Evolutionary conservation across 768 basidiomycete species (phyloP), one percentile per base, ranked within the genome.

Genomic region (Lactifluus subvellereus): DNA sequence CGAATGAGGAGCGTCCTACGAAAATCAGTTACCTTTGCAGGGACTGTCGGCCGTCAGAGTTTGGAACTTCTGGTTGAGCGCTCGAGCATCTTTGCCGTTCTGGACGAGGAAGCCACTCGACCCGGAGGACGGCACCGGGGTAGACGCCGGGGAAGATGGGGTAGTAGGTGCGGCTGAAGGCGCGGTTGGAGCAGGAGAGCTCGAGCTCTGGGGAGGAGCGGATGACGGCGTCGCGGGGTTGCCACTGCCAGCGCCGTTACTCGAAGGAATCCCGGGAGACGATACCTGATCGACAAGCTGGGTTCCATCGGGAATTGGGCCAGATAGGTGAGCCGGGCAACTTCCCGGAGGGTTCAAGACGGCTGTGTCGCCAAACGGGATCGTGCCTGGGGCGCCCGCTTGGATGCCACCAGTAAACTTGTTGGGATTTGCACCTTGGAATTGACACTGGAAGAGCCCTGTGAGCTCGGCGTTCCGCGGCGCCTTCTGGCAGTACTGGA

Each of bases 381-480:
- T 80, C 18, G 84, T 85, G 37, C 82, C 84, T 2, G 70, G 38
- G 7, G 65, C 71, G 22, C 84, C 84, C 40, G 78, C 75, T 9
- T 72, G 64, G 50, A 74, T 61, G 47, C 77, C 77, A 43, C 79
- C 78, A 54, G 78, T 78, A 66, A 84, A 84, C 1, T 72, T 75
- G 10, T 66, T 74, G 42, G 74, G 74, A 54, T 82, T 69, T 27
- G 75, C 76, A 57, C 82, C 78, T 65, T 76, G 72, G 72, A 79
- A 84, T 70, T 85, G 84, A 69, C 82, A 84, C 68, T 84, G 83
- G 74, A 80, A 84, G 35, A 82, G 74, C 8, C 83, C 82, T 54
- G 78, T 74, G 13, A 86, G 77, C 69, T 84, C 81, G 0, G 73
- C 30, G 64, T 85, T 84, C 60, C 71, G 71, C 16, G 82, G 82